Evolutionary conservation across 2,329 filamentous ascomycete species (phyloP), one percentile per base, ranked within the genome.

Genomic region (Colletotrichum sojae): DNA sequence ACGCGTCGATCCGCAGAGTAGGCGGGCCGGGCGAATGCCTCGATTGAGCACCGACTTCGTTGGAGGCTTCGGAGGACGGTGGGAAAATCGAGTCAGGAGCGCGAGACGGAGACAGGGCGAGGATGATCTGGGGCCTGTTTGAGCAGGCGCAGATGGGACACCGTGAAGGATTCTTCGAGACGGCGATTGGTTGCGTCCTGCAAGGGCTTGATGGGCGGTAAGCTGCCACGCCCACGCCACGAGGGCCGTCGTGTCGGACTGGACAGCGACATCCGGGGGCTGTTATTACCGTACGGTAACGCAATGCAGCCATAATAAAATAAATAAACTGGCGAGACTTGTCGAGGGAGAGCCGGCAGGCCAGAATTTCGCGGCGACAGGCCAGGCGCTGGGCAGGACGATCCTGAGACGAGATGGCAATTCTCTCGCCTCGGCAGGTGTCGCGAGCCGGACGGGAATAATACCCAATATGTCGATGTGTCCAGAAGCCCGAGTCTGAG

Each of bases 21-120:
- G 56, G 46, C 52, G 27, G 48, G 8, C 43, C 61, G 65, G 61
- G 49, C 22, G 27, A 54, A 54, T 68, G 61, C 62, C 61, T 59
- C 39, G 61, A 65, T 68, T 25, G 54, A 68, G 60, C 36, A 22
- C 39, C 48, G 15, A 52, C 20, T 54, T 54, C 64, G 46, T 51
- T 31, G 36, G 39, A 58, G 16, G 48, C 4, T 15, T 15, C 40
- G 39, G 27, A 13, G 18, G 36, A 58, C 16, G 46, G 22, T 45
- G 54, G 27, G 27, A 53, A 22, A 55, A 36, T 48, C 18, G 20
- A 45, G 64, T 45, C 22, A 31, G 51, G 10, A 46, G 18, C n/a
- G 59, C 43, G 52, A 36, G 63, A 49, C 8, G 48, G 48, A 58
- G n/a, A 22, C 27, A 43, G 45, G 16, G 31, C 53, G 51, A 36